phyloP scores from a whole-genome alignment of 768 basidiomycete species.

The Serendipita vermifera region DNA sequence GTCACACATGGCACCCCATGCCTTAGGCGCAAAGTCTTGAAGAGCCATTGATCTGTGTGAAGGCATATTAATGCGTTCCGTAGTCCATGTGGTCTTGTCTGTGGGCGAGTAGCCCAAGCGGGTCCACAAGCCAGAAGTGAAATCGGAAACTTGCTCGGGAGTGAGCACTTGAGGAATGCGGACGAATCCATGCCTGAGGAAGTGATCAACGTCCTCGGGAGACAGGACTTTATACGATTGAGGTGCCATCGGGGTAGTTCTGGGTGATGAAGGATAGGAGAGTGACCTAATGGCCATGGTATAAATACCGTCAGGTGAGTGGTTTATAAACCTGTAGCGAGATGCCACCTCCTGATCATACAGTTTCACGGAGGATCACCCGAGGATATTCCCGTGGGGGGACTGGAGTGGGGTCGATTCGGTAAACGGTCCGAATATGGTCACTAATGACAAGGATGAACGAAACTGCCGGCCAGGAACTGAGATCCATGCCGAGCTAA shows the following conservation, averaged over 20 bases:
- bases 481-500: too few species aligned
- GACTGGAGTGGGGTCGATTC: too few species aligned
- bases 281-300: neutral
- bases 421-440: too few species aligned
- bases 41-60: conserved; percentile 35
- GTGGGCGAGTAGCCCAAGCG: conserved; percentile 38
- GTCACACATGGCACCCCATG: conserved; percentile 49
- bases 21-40: conserved; percentile 41
- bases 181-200: conserved; percentile 43
- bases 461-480: too few species aligned
- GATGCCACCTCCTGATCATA: too few species aligned
- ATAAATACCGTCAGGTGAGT: too few species aligned
- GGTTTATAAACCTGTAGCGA: too few species aligned
- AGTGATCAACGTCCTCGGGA: conserved; percentile 36
- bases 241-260: conserved; percentile 4
- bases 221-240: conserved; percentile 7
- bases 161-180: conserved; percentile 42
- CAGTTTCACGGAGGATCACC: too few species aligned
- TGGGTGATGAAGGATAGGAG: neutral
- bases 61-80: conserved; percentile 42
- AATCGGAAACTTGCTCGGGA: conserved; percentile 36
- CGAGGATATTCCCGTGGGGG: too few species aligned
- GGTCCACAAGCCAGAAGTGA: conserved; percentile 39
- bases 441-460: too few species aligned
- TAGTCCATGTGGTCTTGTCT: conserved; percentile 43